Conservation (phyloP, 164 flowering plant species). For the Nymphaea thermarum region DNA sequence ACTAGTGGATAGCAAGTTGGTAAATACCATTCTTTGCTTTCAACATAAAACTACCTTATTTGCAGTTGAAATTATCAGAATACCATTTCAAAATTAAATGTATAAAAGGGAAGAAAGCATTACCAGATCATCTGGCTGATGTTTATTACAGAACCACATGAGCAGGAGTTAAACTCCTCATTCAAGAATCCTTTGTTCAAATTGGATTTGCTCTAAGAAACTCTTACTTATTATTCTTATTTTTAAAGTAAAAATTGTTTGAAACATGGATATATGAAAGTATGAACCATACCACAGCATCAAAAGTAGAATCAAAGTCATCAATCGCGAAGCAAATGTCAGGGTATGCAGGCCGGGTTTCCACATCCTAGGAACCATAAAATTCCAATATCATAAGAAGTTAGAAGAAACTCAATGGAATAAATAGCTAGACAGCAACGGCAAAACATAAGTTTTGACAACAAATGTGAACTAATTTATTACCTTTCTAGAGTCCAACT, state of each 20-base stretch:
- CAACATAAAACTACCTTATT: too few relatives aligned
- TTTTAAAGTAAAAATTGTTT: not conserved
- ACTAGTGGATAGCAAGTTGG: too few relatives aligned
- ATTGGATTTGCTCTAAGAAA: not conserved
- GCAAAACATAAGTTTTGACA: slow-evolving; percentile 2
- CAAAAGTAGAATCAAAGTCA: slow-evolving; percentile 98
- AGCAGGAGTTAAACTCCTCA: not conserved
- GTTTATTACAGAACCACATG: too few relatives aligned
- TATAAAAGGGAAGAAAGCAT: too few relatives aligned
- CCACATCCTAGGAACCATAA: slow-evolving; percentile 52
- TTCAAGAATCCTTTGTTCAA: not conserved
- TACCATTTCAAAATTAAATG: too few relatives aligned
- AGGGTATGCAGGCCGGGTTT: slow-evolving; percentile 93
- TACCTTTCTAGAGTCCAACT: slow-evolving; percentile 86
- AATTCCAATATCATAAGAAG: slow-evolving; percentile 5
- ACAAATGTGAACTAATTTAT: not conserved
- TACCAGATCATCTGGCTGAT: too few relatives aligned
- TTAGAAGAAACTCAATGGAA: not conserved
- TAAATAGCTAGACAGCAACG: not conserved
- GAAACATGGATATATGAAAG: not conserved
- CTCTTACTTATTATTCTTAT: not conserved
- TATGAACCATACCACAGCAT: slow-evolving; percentile 69
- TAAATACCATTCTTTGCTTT: too few relatives aligned
- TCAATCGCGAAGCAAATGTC: slow-evolving; percentile 97
- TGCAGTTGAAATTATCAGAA: too few relatives aligned